Percentiles rank a stretch among this genome's conserved stretches.
phyloP scores from a whole-genome alignment of 306 rosid species.

The Dryas octopetala region DNA sequence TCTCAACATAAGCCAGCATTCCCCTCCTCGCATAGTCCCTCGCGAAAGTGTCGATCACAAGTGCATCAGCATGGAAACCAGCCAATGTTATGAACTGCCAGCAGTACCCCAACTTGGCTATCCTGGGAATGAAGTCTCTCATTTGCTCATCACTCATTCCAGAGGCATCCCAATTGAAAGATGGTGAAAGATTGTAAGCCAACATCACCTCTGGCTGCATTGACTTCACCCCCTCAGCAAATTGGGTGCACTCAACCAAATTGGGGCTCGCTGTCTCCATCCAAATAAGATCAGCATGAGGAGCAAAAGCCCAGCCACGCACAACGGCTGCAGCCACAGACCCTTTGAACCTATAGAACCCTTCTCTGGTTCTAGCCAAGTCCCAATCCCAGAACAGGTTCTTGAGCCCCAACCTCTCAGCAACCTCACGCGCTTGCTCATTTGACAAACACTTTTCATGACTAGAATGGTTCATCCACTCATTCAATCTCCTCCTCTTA shows the following conservation, averaged over 20 bases:
- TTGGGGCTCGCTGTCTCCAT: slow-evolving; percentile 85
- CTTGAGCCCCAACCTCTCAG: slow-evolving; percentile 59
- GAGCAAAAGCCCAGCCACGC: slow-evolving; percentile 80
- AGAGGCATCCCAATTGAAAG: slow-evolving; percentile 98
- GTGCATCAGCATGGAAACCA: slow-evolving; percentile 82
- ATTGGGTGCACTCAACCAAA: slow-evolving; percentile 66
- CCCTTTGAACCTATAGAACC: slow-evolving; percentile 79
- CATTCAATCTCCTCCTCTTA: slow-evolving; percentile 54
- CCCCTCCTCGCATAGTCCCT: slow-evolving; percentile 79
- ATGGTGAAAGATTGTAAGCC: slow-evolving; percentile 90
- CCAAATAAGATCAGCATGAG: slow-evolving; percentile 84
- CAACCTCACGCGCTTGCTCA: slow-evolving; percentile 65
- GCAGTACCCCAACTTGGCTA: slow-evolving; percentile 77
- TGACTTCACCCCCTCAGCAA: slow-evolving; percentile 70
- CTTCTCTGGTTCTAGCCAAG: slow-evolving; percentile 92
- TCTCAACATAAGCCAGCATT: slow-evolving; percentile 93
- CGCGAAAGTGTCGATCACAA: slow-evolving; percentile 72
- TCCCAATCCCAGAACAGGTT: slow-evolving; percentile 95
- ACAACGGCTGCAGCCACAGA: slow-evolving; percentile 73
- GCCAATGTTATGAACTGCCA: slow-evolving; percentile 97
- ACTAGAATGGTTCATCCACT: slow-evolving; percentile 57
- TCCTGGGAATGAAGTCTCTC: slow-evolving; percentile 77
- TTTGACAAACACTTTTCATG: slow-evolving; percentile 61
- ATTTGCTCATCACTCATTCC: slow-evolving; percentile 81
- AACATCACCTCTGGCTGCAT: slow-evolving; percentile 61